Evolutionary conservation across 2,329 filamentous ascomycete genomes (phyloP).

Genomic region (Verticillium dahliae): DNA sequence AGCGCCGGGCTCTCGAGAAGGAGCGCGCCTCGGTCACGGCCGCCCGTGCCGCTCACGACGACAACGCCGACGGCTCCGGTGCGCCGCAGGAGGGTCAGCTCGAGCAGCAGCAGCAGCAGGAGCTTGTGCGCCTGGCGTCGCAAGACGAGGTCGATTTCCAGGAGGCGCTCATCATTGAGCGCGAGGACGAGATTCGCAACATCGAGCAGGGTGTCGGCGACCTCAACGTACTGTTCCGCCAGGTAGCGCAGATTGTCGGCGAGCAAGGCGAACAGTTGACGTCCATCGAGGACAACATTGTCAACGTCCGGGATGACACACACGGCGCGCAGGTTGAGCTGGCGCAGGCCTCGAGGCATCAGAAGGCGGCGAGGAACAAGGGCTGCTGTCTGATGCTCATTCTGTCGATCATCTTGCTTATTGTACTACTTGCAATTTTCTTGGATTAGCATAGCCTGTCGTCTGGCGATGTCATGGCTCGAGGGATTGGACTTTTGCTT

Average conservation of each 20-base stretch:
- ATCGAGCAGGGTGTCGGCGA: slow-evolving; percentile 96
- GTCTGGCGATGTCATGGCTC: neutral
- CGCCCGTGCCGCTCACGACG: slow-evolving; percentile 72
- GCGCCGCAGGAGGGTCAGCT: slow-evolving; percentile 22
- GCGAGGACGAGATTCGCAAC: slow-evolving; percentile 92
- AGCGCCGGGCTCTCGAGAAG: slow-evolving; percentile 85
- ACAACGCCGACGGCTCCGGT: slow-evolving; percentile 32
- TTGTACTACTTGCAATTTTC: slow-evolving; percentile 82
- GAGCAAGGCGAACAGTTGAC: slow-evolving; percentile 89
- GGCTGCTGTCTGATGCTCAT: slow-evolving; percentile 89
- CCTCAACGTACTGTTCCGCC: slow-evolving; percentile 91
- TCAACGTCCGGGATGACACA: slow-evolving; percentile 75
- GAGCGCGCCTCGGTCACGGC: slow-evolving; percentile 81
- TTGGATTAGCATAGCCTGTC: slow-evolving; percentile 46
- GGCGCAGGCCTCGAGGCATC: slow-evolving; percentile 79
- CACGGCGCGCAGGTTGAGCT: slow-evolving; percentile 81
- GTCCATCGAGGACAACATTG: slow-evolving; percentile 82
- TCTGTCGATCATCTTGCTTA: slow-evolving; percentile 78
- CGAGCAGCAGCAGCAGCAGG: slow-evolving; percentile 59
- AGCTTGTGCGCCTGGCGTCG: slow-evolving; percentile 73
- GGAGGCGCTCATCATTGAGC: slow-evolving; percentile 89
- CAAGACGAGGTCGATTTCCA: slow-evolving; percentile 98
- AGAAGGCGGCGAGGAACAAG: slow-evolving; percentile 92
- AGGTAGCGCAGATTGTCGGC: slow-evolving; percentile 94
- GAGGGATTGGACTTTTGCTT: neutral